Percentiles rank a stretch among this genome's conserved stretches.
Conservation (phyloP, 176 grass and related monocot species). For the Oryza nivara region DNA sequence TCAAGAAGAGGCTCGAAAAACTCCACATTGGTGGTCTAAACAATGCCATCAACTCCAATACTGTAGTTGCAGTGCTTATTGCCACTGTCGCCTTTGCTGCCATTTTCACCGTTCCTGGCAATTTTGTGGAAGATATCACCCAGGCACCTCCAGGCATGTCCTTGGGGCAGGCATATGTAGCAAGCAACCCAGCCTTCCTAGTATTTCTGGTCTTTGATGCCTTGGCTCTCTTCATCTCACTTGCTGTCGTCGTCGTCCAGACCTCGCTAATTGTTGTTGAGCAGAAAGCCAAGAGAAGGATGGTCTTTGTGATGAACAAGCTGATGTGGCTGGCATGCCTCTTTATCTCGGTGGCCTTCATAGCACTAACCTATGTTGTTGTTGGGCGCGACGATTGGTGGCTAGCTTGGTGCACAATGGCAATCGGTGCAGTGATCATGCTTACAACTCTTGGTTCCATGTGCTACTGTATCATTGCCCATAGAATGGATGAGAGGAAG, state of each 20-base stretch:
- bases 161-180: conserved; percentile 70
- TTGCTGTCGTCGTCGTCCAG: conserved; percentile 83
- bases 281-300: conserved; percentile 80
- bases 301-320: conserved; percentile 99
- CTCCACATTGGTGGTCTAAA: conserved; percentile 89
- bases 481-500: conserved; percentile 81
- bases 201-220: conserved; percentile 84
- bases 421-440: conserved; percentile 80
- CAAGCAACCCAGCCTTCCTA: conserved; percentile 71
- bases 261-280: conserved; percentile 93
- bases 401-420: conserved; percentile 95
- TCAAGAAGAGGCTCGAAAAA: conserved; percentile 80
- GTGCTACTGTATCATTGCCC: conserved; percentile 81
- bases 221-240: conserved; percentile 87
- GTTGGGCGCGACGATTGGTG: conserved; percentile 67
- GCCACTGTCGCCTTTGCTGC: conserved; percentile 89
- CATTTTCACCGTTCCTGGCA: conserved; percentile 83
- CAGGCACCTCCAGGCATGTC: conserved; percentile 35
- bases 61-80: conserved; percentile 87
- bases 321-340: conserved; percentile 94
- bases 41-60: conserved; percentile 97
- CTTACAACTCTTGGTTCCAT: conserved; percentile 79
- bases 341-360: conserved; percentile 79
- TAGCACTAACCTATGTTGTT: conserved; percentile 82
- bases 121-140: conserved; percentile 47